A percentile compares a stretch with the other conserved stretches of the same genome.
Evolutionary conservation across 352 stramenopile genomes (phyloP).

Genomic region (Globisporangium rhizosaccharum): DNA sequence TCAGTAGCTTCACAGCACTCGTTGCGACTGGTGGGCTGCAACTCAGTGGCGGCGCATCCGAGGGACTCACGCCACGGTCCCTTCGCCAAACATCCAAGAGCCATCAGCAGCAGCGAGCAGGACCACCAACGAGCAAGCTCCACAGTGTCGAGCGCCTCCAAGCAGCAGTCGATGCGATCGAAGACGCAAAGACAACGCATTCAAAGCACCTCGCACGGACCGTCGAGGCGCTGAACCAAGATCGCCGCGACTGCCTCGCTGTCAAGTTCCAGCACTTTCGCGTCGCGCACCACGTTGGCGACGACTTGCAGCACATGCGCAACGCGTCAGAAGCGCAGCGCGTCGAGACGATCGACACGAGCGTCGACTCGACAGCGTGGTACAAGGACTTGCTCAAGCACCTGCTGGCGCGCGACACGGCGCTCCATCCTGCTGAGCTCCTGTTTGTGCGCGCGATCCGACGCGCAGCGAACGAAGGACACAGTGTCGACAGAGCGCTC

Average conservation of each 20-base stretch:
- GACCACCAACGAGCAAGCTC: constrained; percentile 5
- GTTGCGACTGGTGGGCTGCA: constrained; percentile 3
- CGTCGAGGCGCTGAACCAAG: constrained; percentile 38
- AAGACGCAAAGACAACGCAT: constrained; percentile 34
- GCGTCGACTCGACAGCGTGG: constrained; percentile 33
- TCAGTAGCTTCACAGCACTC: constrained; percentile 2
- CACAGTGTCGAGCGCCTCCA: constrained; percentile 62
- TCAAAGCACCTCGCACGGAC: constrained; percentile 29
- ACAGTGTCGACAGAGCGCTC: constrained; percentile 30
- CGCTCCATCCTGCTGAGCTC: constrained; percentile 38
- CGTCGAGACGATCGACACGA: constrained; percentile 18
- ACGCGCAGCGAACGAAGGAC: constrained; percentile 31
- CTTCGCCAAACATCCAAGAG: neutral
- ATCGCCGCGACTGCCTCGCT: constrained; percentile 46
- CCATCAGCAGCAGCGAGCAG: neutral
- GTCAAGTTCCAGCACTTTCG: constrained; percentile 45
- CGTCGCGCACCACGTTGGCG: constrained; percentile 25
- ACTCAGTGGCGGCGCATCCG: neutral
- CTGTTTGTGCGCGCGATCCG: constrained; percentile 55
- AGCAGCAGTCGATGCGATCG: constrained; percentile 35
- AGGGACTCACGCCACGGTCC: neutral
- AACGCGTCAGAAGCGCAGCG: constrained; percentile 35
- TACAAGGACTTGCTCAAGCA: constrained; percentile 47
- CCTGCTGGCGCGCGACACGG: constrained; percentile 31
- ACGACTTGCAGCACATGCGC: constrained; percentile 53